These are phyloP conservation scores for Leccinum boreale DNA, from an alignment of 768 basidiomycete genomes.

Conservation along the genomic window DNA sequence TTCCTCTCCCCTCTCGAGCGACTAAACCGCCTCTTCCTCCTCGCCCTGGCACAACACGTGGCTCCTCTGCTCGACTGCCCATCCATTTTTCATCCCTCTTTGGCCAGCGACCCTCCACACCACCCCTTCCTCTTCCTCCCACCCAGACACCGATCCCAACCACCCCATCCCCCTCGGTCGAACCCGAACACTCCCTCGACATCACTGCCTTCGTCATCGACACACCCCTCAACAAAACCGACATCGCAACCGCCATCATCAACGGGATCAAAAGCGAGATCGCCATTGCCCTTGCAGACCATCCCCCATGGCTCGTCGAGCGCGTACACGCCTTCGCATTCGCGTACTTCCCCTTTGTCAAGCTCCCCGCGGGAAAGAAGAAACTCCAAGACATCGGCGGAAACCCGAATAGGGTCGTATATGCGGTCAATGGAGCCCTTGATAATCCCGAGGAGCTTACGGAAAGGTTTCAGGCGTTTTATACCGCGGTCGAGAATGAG, in stretches of 20 bases:
- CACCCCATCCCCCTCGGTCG: constrained; percentile 17
- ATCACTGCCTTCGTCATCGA: constrained; percentile 61
- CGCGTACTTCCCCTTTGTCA: constrained; percentile 58
- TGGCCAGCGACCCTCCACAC: constrained; percentile 38
- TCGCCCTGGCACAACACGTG: constrained; percentile 23
- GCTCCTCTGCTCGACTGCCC: constrained; percentile 46
- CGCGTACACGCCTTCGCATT: constrained; percentile 54
- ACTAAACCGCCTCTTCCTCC: constrained; percentile 51
- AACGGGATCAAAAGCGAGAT: constrained; percentile 55
- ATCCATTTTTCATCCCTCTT: constrained; percentile 85
- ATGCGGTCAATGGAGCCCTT: constrained; percentile 40
- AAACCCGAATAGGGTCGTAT: constrained; percentile 20
- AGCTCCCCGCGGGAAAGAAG: constrained; percentile 31
- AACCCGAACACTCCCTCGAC: constrained; percentile 42
- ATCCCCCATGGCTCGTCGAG: constrained; percentile 58
- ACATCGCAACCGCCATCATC: constrained; percentile 53
- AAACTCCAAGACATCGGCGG: constrained; percentile 30
- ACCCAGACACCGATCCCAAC: constrained; percentile 2
- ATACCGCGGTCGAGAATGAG: constrained; percentile 62
- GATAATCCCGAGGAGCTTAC: constrained; percentile 51
- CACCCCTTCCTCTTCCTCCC: constrained; percentile 29
- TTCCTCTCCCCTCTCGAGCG: constrained; percentile 34
- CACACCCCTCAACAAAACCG: constrained; percentile 47
- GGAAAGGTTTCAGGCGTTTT: constrained; percentile 68
- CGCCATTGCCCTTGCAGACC: constrained; percentile 41